Base-by-base conservation (phyloP, 75 land plant species). In the Isoetes taiwanensis region DNA sequence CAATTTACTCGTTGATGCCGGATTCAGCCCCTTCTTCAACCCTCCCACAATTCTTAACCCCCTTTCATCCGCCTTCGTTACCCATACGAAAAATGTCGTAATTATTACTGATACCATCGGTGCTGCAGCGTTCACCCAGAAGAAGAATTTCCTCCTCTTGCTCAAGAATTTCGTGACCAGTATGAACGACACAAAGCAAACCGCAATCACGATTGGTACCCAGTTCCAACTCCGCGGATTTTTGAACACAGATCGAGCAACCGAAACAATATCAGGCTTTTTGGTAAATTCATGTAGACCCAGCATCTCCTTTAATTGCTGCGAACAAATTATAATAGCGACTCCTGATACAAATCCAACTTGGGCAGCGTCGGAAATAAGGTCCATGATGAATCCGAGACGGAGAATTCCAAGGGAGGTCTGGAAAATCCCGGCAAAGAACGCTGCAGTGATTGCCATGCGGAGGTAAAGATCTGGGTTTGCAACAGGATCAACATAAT, bases 381-480 rank as follows among this genome's bases (percentile, higher is more conserved):
- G 23, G n/a, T 46, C 50, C 5, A 46, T 46, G 50, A 46, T n/a
- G 23, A 46, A 46, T 5, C 50, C 50, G 4, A 46, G 50, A 16
- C 50, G 16, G 50, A 9, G 14, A 37, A 37, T 37, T 5, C 50
- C 50, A n/a, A 46, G 50, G 12, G 23, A 3, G 8, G 50, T 23
- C 50, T 46, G 50, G 50, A 46, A 46, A 16, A 46, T 19, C 21
- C 50, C 50, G 16, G 50, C 50, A 16, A 46, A 46, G 50, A 46
- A 46, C 8, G 23, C 50, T 6, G 50, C 6, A 5, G n/a, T 46
- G 16, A 46, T 19, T 6, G 50, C 50, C 21, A 46, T 19, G 50
- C 50, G 50, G n/a, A 46, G 6, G n/a, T 46, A 23, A n/a, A n/a
- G n/a, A n/a, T 46, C 50, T 23, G 16, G 12, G 16, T 6, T n/a